A percentile compares a stretch with the other conserved stretches of the same genome.
These are phyloP conservation scores for Scutellaria galericulata DNA, from an alignment of 257 asterid genomes.

Conservation along the genomic window DNA sequence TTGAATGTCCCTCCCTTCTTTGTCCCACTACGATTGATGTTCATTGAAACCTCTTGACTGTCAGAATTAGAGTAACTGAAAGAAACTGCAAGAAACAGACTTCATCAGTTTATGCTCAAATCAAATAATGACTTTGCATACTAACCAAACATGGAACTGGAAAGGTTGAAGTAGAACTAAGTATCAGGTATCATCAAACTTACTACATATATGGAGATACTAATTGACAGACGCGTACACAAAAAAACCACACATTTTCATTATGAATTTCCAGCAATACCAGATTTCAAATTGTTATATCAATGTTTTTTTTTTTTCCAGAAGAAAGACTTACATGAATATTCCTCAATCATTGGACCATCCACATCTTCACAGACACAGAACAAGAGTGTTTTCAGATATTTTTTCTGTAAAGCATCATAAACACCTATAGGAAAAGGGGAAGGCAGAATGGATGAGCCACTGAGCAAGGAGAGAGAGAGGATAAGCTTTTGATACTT, in stretches of 20 bases:
- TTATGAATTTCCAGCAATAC: slow-evolving; percentile 19
- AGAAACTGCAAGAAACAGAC: slow-evolving; percentile 63
- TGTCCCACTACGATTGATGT: slow-evolving; percentile 76
- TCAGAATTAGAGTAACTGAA: slow-evolving; percentile 83
- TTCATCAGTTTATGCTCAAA: slow-evolving; percentile 36
- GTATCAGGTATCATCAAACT: slow-evolving; percentile 1
- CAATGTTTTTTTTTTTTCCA: neutral
- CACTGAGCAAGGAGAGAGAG: slow-evolving; percentile 24
- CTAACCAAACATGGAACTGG: slow-evolving; percentile 24
- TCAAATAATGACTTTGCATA: neutral
- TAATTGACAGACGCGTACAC: neutral
- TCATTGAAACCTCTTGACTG: slow-evolving; percentile 89
- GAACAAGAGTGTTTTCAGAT: slow-evolving; percentile 87
- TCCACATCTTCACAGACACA: slow-evolving; percentile 79
- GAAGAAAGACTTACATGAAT: slow-evolving; percentile 64
- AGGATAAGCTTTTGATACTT: slow-evolving; percentile 19
- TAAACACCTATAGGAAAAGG: slow-evolving; percentile 67
- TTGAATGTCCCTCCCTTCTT: slow-evolving; percentile 82
- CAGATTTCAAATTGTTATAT: neutral
- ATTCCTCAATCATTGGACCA: slow-evolving; percentile 94
- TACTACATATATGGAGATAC: neutral
- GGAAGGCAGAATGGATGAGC: slow-evolving; percentile 34
- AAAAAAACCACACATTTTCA: neutral
- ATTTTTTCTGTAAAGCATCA: slow-evolving; percentile 92
- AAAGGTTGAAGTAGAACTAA: slow-evolving; percentile 26